Percentiles rank a stretch among this genome's conserved stretches.
Conservation (phyloP, 495 filamentous ascomycete species). For the Aspergillus sclerotioniger region DNA sequence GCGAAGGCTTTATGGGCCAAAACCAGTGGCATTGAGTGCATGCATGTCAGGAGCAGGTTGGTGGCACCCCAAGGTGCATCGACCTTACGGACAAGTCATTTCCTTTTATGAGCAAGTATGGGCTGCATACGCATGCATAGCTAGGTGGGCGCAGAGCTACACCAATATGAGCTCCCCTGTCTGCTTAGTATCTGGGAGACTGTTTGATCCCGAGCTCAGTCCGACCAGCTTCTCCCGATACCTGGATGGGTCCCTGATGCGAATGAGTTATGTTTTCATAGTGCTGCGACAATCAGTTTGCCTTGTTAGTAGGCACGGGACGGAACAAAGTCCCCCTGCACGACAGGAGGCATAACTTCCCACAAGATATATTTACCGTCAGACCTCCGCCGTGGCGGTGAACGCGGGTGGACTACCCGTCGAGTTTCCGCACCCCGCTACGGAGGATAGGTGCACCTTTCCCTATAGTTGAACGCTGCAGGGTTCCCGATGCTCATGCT, state of each 20-base stretch:
- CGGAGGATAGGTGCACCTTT: slow-evolving; percentile 1
- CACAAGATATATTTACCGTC: slow-evolving; percentile 1
- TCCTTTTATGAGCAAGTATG: slow-evolving; percentile 13
- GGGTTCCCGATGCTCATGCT: slow-evolving; percentile 6
- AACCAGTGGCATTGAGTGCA: slow-evolving; percentile 59
- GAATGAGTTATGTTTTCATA: slow-evolving; percentile 5
- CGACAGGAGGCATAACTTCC: slow-evolving; percentile 3
- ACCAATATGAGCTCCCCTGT: slow-evolving; percentile 10
- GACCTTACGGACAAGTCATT: slow-evolving; percentile 17
- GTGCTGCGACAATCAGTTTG: background rate
- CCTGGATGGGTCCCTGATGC: background rate
- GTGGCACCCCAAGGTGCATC: slow-evolving; percentile 17
- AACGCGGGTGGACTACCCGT: background rate
- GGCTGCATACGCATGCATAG: slow-evolving; percentile 16
- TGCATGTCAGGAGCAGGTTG: slow-evolving; percentile 1
- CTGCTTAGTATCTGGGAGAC: slow-evolving; percentile 15
- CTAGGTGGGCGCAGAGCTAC: slow-evolving; percentile 16
- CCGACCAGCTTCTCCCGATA: slow-evolving; percentile 1
- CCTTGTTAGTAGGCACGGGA: background rate
- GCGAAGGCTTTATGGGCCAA: slow-evolving; percentile 74
- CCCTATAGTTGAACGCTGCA: slow-evolving; percentile 9
- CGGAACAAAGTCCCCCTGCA: background rate
- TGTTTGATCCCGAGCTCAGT: slow-evolving; percentile 10
- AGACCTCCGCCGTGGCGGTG: background rate
- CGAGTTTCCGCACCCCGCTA: background rate